Base-by-base conservation (phyloP, 129 eudicot genomes). In the Sambucus nigra region DNA sequence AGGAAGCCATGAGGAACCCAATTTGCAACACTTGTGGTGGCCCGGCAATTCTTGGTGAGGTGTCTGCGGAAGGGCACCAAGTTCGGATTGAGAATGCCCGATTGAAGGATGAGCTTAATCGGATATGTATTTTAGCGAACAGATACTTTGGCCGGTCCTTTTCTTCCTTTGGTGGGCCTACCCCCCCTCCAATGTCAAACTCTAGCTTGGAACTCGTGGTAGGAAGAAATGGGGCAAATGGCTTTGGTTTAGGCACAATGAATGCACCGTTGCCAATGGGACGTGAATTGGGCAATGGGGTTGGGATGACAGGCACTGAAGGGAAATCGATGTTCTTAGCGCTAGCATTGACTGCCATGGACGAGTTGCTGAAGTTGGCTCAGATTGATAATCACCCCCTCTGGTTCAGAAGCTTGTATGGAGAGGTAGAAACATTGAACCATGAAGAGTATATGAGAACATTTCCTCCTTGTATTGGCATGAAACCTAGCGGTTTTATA, bases 341-440 rank as follows among this genome's bases (percentile, higher is more conserved):
- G 27, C 86, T 80, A 28, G 94, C 94, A 7, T 26, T 75, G 52
- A 75, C 58, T 59, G 96, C 94, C 12, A 79, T 87, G 96, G 83
- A 83, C 31, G 94, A 87, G 57, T 63, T 87, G 28, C 35, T 87
- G 65, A 84, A 81, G 66, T 72, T 87, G 26, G 82, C 81, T 16
- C 94, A 87, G 45, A 59, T 60, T 39, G 81, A 74, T 77, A 69
- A 63, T 55, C n/a, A n/a, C n/a, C 94, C 89, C 10, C 61, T 82
- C 4, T 87, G 96, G 94, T 31, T 76, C 23, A 69, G 71, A 31
- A 75, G 71, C 69, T 29, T 67, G 47, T 86, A 80, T 32, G 80
- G 77, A n/a, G 73, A 52, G 25, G 71, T 66, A 53, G 89, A 87
- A 61, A 41, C 59, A 5, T 60, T 87, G 20, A 83, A 83, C 55